Percentiles rank a stretch among this genome's conserved stretches.
These are phyloP conservation scores for Odontarrhena argentea DNA, from an alignment of 345 rosid genomes.

Conservation along the genomic window DNA sequence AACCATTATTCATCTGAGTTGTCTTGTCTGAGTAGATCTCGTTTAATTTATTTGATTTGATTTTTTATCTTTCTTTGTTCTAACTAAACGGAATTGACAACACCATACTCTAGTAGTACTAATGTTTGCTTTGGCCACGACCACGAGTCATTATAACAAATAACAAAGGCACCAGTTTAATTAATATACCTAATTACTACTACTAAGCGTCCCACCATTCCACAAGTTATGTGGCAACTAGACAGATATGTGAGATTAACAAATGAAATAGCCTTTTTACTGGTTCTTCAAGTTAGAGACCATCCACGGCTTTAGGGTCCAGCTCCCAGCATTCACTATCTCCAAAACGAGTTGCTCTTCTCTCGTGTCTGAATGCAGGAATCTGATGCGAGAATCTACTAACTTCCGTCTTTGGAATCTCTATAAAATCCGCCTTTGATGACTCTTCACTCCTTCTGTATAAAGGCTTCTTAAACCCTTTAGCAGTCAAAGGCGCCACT, in stretches of 20 bases:
- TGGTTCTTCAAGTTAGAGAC: conserved; percentile 21
- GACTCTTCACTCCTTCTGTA: conserved; percentile 46
- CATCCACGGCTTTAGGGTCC: conserved; percentile 47
- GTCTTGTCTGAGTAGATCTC: too few species aligned
- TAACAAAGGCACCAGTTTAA: too few species aligned
- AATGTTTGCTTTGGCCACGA: too few species aligned
- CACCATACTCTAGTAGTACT: too few species aligned
- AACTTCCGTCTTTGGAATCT: conserved; percentile 40
- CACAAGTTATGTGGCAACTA: not conserved
- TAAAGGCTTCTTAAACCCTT: conserved; percentile 29
- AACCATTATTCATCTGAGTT: not conserved
- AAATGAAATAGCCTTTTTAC: not conserved
- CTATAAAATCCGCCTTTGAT: conserved; percentile 34
- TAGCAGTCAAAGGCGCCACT: conserved; percentile 37
- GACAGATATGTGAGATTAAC: not conserved
- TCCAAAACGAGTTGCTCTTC: conserved; percentile 30
- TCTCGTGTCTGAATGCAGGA: conserved; percentile 42
- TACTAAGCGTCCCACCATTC: not conserved
- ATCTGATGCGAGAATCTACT: conserved; percentile 62
- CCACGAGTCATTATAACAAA: too few species aligned
- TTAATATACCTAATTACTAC: too few species aligned
- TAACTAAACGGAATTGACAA: too few species aligned
- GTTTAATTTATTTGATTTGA: too few species aligned
- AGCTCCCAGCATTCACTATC: conserved; percentile 46
- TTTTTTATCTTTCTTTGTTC: too few species aligned